Evolutionary conservation across 306 rosid species (phyloP), one percentile per base, ranked within the genome.

Genomic region (Leucaena leucocephala): DNA sequence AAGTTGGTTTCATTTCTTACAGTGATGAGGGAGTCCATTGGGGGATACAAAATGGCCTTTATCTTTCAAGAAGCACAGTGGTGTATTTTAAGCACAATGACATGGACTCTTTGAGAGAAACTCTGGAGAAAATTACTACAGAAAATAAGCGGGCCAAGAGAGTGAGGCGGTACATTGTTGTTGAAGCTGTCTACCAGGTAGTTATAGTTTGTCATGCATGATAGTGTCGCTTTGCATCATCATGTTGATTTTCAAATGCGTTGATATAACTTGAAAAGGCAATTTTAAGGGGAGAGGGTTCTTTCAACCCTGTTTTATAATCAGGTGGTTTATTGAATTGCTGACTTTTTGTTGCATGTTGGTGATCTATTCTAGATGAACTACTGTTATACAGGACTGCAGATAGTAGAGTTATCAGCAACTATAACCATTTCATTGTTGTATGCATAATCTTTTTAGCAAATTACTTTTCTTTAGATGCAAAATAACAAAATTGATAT

Each of bases 11-110:
- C 50, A 45, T 46, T 13, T 72, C 74, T 90, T 77, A 59, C 85
- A 96, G 98, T 75, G 99, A 96, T 36, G 99, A 96, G 79, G 99
- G 98, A 76, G 99, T 93, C 65, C 98, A 96, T 77, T 96, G 99
- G 99, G 98, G 98, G 82, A 93, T 93, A 81, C 99, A 96, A 80
- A 96, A 96, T 86, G 98, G 99, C 55, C 93, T 96, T 59, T 68
- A 89, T 87, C 98, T 96, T 85, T 96, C 99, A 66, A 86, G 99
- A 85, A 96, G 98, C 88, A 91, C 91, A 40, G 88, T 96, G 75
- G 90, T 93, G 79, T 93, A 93, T 80, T 96, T 91, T 80, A 96
- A 93, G 86, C 99, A 96, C 86, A 96, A 96, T 76, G 93, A 96
- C 80, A 88, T 93, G 94, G 80, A 84, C 67, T 91, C 98, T 68